A percentile compares a stretch with the other conserved stretches of the same genome.
These are phyloP conservation scores for Saccharomyces paradoxus DNA, from an alignment of 805 yeast species.

Conservation along the genomic window DNA sequence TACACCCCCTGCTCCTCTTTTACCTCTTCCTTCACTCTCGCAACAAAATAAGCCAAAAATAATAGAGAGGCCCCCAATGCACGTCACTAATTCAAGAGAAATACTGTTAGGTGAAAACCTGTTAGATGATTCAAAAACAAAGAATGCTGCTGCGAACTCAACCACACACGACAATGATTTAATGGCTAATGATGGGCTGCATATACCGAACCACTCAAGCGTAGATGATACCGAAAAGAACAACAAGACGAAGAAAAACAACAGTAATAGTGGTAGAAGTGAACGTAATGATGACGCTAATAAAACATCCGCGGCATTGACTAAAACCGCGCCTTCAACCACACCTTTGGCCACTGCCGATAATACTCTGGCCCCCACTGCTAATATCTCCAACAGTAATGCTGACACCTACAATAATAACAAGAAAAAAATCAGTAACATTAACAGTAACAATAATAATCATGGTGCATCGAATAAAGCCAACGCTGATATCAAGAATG, in stretches of 20 bases:
- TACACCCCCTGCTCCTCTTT: neutral
- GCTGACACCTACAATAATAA: neutral
- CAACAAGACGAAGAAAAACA: neutral
- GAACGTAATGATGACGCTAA: neutral
- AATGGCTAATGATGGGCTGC: neutral
- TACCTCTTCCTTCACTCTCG: neutral
- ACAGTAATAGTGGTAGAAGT: neutral
- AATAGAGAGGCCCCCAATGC: slow-evolving; percentile 20
- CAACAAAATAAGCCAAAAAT: slow-evolving; percentile 7
- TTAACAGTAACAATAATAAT: slow-evolving; percentile 7
- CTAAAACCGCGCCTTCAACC: neutral
- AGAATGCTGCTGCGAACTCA: neutral
- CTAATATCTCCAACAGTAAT: neutral
- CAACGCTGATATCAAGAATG: slow-evolving; percentile 2
- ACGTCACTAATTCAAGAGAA: slow-evolving; percentile 22
- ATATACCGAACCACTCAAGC: neutral
- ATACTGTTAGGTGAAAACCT: slow-evolving; percentile 14
- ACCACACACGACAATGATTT: neutral
- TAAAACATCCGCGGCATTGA: neutral
- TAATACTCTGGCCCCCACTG: slow-evolving; percentile 5
- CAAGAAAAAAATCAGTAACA: slow-evolving; percentile 4
- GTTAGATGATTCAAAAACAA: neutral
- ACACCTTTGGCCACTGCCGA: neutral
- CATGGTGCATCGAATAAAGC: slow-evolving; percentile 3
- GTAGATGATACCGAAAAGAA: neutral